Conservation (phyloP, 768 basidiomycete genomes). For the Hysterangium stoloniferum region DNA sequence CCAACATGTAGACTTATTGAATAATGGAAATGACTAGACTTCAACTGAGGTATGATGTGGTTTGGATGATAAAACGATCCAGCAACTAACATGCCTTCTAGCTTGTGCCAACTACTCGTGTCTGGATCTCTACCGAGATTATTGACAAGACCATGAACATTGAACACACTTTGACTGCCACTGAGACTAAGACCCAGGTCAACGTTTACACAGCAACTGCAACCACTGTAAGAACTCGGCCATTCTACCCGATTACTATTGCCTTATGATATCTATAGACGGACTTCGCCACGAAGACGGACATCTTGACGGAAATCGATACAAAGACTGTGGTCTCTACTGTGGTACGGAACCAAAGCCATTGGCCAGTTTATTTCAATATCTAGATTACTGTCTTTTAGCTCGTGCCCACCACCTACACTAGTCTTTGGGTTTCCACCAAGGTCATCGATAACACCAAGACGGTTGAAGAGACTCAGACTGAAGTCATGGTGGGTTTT, state of each 20-base stretch:
- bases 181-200: conserved; percentile 50
- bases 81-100: conserved; percentile 5
- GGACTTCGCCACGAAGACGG: conserved; percentile 36
- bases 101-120: conserved; percentile 53
- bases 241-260: neutral
- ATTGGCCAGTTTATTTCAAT: neutral
- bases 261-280: conserved; percentile 18
- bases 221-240: neutral
- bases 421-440: conserved; percentile 44
- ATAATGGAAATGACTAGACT: conserved; percentile 23
- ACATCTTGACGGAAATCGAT: conserved; percentile 39
- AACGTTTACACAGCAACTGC: conserved; percentile 38
- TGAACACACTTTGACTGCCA: conserved; percentile 56
- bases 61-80: conserved; percentile 5
- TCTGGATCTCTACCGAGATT: conserved; percentile 61
- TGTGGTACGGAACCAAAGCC: neutral
- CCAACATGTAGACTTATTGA: neutral
- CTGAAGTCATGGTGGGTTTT: conserved; percentile 5
- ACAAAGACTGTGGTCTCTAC: conserved; percentile 25
- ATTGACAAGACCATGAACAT: conserved; percentile 48
- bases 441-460: conserved; percentile 44
- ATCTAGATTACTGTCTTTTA: conserved; percentile 8
- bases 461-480: conserved; percentile 7
- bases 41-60: conserved; percentile 30
- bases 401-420: conserved; percentile 50